phyloP scores from a whole-genome alignment of 805 yeast genomes.

The Saccharomycopsis oosterbeekiorum region DNA sequence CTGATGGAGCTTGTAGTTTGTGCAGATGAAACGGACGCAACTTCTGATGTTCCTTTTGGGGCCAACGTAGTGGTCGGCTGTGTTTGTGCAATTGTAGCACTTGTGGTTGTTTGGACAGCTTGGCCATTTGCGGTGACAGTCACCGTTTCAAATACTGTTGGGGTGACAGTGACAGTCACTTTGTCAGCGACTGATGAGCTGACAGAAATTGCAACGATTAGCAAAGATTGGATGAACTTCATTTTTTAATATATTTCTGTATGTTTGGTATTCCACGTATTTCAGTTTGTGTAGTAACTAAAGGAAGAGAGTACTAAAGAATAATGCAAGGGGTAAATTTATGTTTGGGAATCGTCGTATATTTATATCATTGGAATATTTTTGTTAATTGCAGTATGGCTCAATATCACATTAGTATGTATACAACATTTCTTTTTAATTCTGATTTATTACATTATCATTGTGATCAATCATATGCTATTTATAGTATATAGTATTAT shows the following conservation, averaged over 20 bases:
- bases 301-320: too few relatives aligned
- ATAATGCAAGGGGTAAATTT: too few relatives aligned
- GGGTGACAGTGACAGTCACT: background rate
- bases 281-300: too few relatives aligned
- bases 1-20: slow-evolving; percentile 11
- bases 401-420: too few relatives aligned
- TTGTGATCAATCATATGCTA: background rate
- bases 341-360: background rate
- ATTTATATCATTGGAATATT: background rate
- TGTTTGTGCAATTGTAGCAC: background rate
- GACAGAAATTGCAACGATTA: background rate
- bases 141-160: slow-evolving; percentile 6
- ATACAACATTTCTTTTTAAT: background rate
- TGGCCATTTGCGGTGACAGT: slow-evolving; percentile 14
- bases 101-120: slow-evolving; percentile 1
- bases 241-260: background rate
- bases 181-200: background rate
- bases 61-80: slow-evolving; percentile 10
- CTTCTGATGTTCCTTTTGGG: slow-evolving; percentile 4
- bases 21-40: background rate
- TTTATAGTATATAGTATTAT: background rate
- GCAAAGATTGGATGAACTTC: background rate
- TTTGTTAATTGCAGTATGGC: too few relatives aligned
- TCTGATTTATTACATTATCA: background rate
- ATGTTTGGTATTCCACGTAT: background rate